Evolutionary conservation across 352 stramenopile species (phyloP), one percentile per base, ranked within the genome.

Genomic region (Phytophthora megakarya): DNA sequence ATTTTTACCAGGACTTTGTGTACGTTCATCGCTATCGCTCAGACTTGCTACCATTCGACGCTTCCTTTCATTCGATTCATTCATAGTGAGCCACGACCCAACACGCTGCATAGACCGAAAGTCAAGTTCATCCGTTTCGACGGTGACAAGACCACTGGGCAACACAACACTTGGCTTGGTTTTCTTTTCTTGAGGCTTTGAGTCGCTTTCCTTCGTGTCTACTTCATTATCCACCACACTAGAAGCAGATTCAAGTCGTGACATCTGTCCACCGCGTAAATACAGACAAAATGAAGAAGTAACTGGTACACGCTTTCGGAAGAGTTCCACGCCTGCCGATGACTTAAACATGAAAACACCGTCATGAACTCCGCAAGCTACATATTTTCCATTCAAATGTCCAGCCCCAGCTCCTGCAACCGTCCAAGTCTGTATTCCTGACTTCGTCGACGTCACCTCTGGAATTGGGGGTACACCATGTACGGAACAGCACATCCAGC

Each of bases 51-150:
- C 12, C 40, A 67, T 72, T 19, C 78, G 54, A 21, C 72, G 65
- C 30, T 76, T 63, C 25, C 80, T 78, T 44, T 90, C 71, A 11
- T 60, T 67, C 5, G 84, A 52, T 40, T 86, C 79, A 23, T 90
- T 85, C 21, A 63, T 67, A 26, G 73, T 77, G 25, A 94, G 45
- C 80, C 81, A 92, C 0, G 74, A 73, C 4, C 85, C 83, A 45
- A 94, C 69, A 15, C 76, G 77, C 28, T 79, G 69, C 80, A 92
- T 89, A 8, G 81, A 76, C 18, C 73, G 67, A 54, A 92, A 92
- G 35, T 78, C 60, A 3, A 66, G 49, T 19, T 84, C 75, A 5
- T 86, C 70, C 3, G 72, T 70, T 18, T 77, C 78, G 18, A 90
- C 67, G 0, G 50, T 46, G 45, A 68, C 59, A 19, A 90, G 13